Conservation (phyloP, 2,329 filamentous ascomycete genomes). For the Penicillium sp. region DNA sequence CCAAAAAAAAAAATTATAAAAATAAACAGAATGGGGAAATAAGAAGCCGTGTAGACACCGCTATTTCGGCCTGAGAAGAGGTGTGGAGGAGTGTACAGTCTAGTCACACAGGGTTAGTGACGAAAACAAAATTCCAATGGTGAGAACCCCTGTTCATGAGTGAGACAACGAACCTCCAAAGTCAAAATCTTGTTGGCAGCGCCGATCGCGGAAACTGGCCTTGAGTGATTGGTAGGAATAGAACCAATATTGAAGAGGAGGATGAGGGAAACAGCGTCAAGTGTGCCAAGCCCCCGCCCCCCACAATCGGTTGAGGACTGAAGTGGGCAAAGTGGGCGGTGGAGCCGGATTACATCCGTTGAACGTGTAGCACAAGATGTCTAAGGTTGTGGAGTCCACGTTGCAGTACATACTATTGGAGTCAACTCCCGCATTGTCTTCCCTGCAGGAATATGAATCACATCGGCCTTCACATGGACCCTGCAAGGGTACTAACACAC, state of each 20-base stretch:
- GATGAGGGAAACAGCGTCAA: not conserved
- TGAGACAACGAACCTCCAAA: conserved; percentile 1
- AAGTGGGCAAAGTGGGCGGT: not conserved
- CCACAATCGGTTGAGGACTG: conserved; percentile 8
- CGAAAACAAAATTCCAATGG: not conserved
- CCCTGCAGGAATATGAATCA: not conserved
- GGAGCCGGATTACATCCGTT: not conserved
- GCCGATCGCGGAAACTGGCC: conserved; percentile 12
- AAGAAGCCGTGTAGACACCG: conserved; percentile 12
- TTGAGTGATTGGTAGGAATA: not conserved
- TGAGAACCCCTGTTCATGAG: conserved; percentile 5
- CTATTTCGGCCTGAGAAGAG: conserved; percentile 13
- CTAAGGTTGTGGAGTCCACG: not conserved
- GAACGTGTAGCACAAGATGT: conserved; percentile 9
- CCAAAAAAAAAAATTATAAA: not conserved
- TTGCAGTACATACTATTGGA: not conserved
- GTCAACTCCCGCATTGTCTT: not conserved
- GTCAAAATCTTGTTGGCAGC: conserved; percentile 15
- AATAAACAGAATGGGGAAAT: not conserved
- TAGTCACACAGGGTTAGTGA: conserved; percentile 2
- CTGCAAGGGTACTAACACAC: not conserved
- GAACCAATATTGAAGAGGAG: not conserved
- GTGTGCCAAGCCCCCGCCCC: conserved; percentile 8
- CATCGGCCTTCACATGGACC: not conserved
- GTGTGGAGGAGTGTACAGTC: not conserved